Evolutionary conservation across 257 asterid species (phyloP).

Genomic region (Coffea canephora): DNA sequence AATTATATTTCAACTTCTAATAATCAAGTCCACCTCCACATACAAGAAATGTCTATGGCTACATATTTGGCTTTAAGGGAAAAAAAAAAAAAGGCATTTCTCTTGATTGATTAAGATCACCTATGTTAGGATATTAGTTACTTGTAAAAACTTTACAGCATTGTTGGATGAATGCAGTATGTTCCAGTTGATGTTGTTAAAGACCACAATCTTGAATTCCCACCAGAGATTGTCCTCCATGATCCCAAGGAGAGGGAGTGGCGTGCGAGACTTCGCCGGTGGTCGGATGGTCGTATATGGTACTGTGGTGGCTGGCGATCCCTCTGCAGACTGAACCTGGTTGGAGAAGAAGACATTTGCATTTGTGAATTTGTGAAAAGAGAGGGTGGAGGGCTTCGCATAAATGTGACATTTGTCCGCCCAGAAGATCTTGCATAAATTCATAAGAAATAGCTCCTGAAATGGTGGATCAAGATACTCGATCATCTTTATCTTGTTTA

Average conservation of each 20-base stretch:
- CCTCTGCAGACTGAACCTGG: not conserved
- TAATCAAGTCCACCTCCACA: too few relatives aligned
- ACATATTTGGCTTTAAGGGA: too few relatives aligned
- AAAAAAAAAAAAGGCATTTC: too few relatives aligned
- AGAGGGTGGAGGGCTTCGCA: not conserved
- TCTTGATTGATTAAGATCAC: too few relatives aligned
- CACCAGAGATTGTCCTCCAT: not conserved
- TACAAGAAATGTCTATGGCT: too few relatives aligned
- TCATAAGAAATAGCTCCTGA: not conserved
- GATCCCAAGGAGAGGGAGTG: not conserved
- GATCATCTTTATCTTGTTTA: too few relatives aligned
- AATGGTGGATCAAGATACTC: not conserved
- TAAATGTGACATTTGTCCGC: not conserved
- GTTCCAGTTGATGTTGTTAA: not conserved
- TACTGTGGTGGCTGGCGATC: not conserved
- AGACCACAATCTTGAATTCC: slow-evolving; percentile 1
- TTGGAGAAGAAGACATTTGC: not conserved
- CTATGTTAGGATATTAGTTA: too few relatives aligned
- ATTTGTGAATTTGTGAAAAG: not conserved
- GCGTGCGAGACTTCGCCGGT: not conserved
- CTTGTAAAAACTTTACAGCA: too few relatives aligned
- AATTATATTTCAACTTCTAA: too few relatives aligned
- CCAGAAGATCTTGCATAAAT: not conserved
- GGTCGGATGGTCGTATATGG: not conserved
- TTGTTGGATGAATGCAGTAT: not conserved